phyloP scores from a whole-genome alignment of 306 rosid species.

The Ochetophila trinervis region DNA sequence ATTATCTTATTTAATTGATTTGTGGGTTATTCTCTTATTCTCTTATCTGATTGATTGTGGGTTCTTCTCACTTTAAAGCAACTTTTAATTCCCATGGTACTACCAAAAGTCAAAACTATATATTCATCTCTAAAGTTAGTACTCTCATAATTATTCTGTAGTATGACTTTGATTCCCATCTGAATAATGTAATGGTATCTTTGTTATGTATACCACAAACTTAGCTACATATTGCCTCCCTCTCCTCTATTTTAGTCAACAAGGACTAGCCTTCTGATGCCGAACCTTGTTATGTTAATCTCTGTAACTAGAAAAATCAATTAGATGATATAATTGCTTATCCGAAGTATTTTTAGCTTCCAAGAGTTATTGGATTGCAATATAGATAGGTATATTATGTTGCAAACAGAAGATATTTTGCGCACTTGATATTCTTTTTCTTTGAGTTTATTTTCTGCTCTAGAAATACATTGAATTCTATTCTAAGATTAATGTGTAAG shows the following conservation, averaged over 20 bases:
- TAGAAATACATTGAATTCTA: background rate
- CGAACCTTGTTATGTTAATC: background rate
- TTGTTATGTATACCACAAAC: background rate
- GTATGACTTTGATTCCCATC: too few species aligned
- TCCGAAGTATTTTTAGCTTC: background rate
- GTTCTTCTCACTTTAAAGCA: too few species aligned
- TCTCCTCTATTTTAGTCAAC: too few species aligned
- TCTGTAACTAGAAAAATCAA: background rate
- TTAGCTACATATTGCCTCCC: background rate
- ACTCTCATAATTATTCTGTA: too few species aligned
- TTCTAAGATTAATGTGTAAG: conserved; percentile 2
- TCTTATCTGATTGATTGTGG: too few species aligned
- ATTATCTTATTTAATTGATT: too few species aligned
- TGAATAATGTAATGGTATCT: too few species aligned
- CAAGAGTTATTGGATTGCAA: background rate
- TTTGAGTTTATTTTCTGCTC: background rate
- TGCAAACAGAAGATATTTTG: background rate
- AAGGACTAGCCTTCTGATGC: background rate
- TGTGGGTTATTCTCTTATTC: too few species aligned
- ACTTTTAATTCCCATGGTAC: too few species aligned
- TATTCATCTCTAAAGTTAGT: too few species aligned
- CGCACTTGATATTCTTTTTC: background rate
- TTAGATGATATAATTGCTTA: background rate
- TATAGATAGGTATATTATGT: background rate
- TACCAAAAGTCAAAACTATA: too few species aligned